Percentiles rank a stretch among this genome's conserved stretches.
phyloP scores from a whole-genome alignment of 23 red algal species.

The Pyropia haitanensis region DNA sequence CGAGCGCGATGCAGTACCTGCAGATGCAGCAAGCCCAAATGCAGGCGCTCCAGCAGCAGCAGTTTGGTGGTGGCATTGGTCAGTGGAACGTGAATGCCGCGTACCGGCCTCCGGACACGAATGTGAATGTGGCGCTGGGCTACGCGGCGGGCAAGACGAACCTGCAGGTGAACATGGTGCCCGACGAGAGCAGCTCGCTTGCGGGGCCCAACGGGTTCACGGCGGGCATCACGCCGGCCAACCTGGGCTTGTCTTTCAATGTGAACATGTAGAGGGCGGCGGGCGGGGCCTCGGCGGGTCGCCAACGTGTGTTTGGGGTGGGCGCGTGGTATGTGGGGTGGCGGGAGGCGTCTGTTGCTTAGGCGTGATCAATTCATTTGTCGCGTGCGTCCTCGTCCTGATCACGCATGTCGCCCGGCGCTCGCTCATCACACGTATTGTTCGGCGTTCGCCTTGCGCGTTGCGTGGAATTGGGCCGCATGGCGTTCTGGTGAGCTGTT shows the following conservation, averaged over 20 bases:
- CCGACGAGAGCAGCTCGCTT: constrained; percentile 77
- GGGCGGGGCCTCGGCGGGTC: too few relatives aligned
- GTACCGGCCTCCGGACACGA: constrained; percentile 95
- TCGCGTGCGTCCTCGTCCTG: too few relatives aligned
- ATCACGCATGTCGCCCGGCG: too few relatives aligned
- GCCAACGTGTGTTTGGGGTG: too few relatives aligned
- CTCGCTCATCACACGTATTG: too few relatives aligned
- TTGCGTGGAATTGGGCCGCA: too few relatives aligned
- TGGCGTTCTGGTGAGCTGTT: too few relatives aligned
- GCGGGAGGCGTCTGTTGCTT: too few relatives aligned
- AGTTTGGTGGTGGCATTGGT: constrained; percentile 70
- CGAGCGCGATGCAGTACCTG: constrained; percentile 86
- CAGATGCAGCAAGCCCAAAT: constrained; percentile 98
- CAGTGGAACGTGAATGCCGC: constrained; percentile 90
- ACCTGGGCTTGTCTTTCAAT: constrained; percentile 86
- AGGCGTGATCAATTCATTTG: too few relatives aligned
- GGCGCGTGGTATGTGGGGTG: too few relatives aligned
- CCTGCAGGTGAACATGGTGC: constrained; percentile 92
- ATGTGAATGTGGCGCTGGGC: constrained; percentile 84
- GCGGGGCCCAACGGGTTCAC: constrained; percentile 92
- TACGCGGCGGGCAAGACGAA: constrained; percentile 85
- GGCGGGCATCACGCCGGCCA: constrained; percentile 68
- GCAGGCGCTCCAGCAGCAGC: constrained; percentile 83
- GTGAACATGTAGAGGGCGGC: constrained; percentile 55
- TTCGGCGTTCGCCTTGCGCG: too few relatives aligned